Base-by-base conservation (phyloP, 805 yeast species). In the Priceomyces castillae region DNA sequence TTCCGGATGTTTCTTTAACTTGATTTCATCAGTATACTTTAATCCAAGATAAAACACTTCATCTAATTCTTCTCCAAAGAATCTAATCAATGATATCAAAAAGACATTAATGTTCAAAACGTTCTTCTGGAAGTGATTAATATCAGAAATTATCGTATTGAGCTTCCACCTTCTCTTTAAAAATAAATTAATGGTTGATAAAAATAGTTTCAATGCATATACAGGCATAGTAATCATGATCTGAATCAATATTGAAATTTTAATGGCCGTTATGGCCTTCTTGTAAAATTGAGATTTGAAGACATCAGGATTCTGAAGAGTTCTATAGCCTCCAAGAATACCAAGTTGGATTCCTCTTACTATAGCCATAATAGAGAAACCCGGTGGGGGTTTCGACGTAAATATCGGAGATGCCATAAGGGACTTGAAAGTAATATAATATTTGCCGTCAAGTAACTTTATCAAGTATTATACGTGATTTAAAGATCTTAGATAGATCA, bases 341-440 rank as follows among this genome's bases (percentile, higher is more conserved):
- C 80, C 75, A 31, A 81, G 60, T 59, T 80, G 83, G 19, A 75
- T 50, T 0, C 85, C 84, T 12, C 83, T 62, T 6, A 74, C 44
- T n/a, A 80, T 65, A 0, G 82, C 71, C 44, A 68, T 42, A 0
- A 68, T 26, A 2, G 81, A 69, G 52, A 79, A 76, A 12, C 82
- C 78, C 4, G 78, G 73, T 6, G 82, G 76, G 1, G 85, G 83
- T 39, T 74, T 68, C 2, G 82, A 73, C 10, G 80, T 64, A 53
- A 80, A 79, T 12, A 77, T 69, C 5, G 85, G 85, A 2, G 85
- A 80, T 1, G 81, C 77, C 84, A 80, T 80, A 15, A n/a, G n/a
- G n/a, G n/a, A n/a, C n/a, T n/a, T 34, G 19, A 14, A 9, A 17
- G 17, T 25, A 9, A 10, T n/a, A 7, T 15, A 17, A 22, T 16